Base-by-base conservation (phyloP, 2,329 filamentous ascomycete species). In the Cadophora sp. region DNA sequence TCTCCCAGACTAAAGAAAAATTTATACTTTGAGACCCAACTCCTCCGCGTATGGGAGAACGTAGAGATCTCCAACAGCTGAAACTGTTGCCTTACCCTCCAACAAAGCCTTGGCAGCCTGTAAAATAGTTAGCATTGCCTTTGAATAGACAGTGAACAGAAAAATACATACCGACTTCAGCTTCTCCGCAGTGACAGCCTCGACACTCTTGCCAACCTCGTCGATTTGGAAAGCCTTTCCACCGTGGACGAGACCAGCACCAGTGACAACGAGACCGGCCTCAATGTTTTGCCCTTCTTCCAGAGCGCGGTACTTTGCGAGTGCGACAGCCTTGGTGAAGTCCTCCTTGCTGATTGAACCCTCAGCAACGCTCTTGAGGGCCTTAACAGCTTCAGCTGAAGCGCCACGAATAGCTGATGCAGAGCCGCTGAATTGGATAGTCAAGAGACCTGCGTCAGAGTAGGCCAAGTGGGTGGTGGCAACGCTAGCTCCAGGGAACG, bases 11-110 rank as follows among this genome's bases (percentile, higher is more conserved):
- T 45, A 66, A 58, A 47, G 58, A 81, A 82, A 60, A 64, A 55
- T 88, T 87, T 96, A 99, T 87, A 97, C 93, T 80, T 90, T 93
- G 79, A 99, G 87, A 75, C 95, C 96, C 80, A 99, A 85, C 79
- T 99, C 96, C 82, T 94, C 92, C 73, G 94, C 96, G 79, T 91
- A 99, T 66, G 96, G 96, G 78, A 99, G 89, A 76, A 91, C 87
- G 81, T 93, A 91, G 75, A 99, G 87, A 80, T 99, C 96, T 80
- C 96, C 96, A 70, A 98, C 94, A 67, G 93, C 86, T 70, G 93
- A 91, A 71, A 97, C 92, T 63, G 93, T 91, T 61, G 95, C 94
- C 87, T 94, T 98, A 81, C 89, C 89, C 73, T 94, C 91, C 72
- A 98, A 84, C 74, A 97, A 86, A 78, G 90, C 84, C 86, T 97